Conservation (phyloP, 2,329 filamentous ascomycete genomes). For the Cladophialophora chaetospira region DNA sequence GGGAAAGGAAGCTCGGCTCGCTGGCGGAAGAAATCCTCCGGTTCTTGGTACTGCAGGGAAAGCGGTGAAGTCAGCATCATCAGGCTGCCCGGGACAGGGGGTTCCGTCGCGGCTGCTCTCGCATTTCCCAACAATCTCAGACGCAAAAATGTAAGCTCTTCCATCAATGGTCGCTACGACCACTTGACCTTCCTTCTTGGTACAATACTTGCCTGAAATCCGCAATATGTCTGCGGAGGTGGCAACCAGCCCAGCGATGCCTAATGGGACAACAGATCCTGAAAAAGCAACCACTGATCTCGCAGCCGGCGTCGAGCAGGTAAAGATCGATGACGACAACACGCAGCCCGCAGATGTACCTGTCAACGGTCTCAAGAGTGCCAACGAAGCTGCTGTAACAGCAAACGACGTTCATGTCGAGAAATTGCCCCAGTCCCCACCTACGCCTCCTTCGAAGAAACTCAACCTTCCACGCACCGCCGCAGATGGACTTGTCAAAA, state of each 20-base stretch:
- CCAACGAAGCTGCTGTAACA: slow-evolving; percentile 3
- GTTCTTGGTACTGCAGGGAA: too few relatives aligned
- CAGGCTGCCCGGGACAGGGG: slow-evolving; percentile 21
- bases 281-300: slow-evolving; percentile 27
- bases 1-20: too few relatives aligned
- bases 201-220: background rate
- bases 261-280: slow-evolving; percentile 18
- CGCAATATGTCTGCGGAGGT: slow-evolving; percentile 21
- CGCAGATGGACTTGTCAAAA: slow-evolving; percentile 50
- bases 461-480: slow-evolving; percentile 41
- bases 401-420: background rate
- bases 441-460: slow-evolving; percentile 3
- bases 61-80: background rate
- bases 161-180: background rate
- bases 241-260: background rate
- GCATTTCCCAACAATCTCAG: slow-evolving; percentile 7
- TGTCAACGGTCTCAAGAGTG: background rate
- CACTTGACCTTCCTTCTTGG: background rate
- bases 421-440: background rate
- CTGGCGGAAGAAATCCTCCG: too few relatives aligned
- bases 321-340: slow-evolving; percentile 16
- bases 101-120: slow-evolving; percentile 12
- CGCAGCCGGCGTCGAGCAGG: slow-evolving; percentile 14
- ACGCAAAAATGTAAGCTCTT: slow-evolving; percentile 14
- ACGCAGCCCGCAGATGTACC: background rate